Conservation (phyloP, 73 alveolate genomes). For the Paramecium bursaria region DNA sequence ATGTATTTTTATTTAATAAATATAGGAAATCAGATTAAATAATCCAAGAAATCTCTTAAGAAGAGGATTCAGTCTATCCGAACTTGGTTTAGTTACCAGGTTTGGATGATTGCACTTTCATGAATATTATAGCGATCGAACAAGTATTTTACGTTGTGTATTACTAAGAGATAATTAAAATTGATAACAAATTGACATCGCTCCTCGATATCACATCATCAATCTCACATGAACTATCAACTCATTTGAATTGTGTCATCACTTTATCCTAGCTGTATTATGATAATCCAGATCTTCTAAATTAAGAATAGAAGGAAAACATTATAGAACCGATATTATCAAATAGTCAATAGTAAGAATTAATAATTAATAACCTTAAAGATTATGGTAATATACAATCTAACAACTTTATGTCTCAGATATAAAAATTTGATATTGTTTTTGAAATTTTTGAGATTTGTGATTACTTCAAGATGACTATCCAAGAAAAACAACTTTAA, state of each 20-base stretch:
- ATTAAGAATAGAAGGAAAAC: background rate
- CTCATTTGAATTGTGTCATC: constrained; percentile 5
- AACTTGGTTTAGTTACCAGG: too few species aligned
- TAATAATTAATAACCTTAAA: constrained; percentile 1
- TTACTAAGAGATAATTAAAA: too few species aligned
- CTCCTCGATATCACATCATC: constrained; percentile 42
- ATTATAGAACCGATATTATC: background rate
- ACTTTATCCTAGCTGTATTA: background rate
- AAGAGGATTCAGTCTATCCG: too few species aligned
- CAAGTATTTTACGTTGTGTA: too few species aligned
- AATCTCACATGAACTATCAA: constrained; percentile 34
- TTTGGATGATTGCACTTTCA: too few species aligned
- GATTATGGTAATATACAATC: constrained; percentile 39
- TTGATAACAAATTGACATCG: too few species aligned
- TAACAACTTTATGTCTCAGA: background rate
- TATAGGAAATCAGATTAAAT: too few species aligned
- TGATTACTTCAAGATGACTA: background rate
- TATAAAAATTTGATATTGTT: background rate
- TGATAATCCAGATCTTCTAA: background rate
- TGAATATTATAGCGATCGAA: too few species aligned
- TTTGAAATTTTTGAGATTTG: background rate
- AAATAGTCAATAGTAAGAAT: background rate
- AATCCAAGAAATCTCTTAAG: too few species aligned
- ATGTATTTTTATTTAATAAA: too few species aligned
- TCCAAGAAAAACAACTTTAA: background rate